Conservation (phyloP, 2,329 filamentous ascomycete genomes). For the Tolypocladium album region DNA sequence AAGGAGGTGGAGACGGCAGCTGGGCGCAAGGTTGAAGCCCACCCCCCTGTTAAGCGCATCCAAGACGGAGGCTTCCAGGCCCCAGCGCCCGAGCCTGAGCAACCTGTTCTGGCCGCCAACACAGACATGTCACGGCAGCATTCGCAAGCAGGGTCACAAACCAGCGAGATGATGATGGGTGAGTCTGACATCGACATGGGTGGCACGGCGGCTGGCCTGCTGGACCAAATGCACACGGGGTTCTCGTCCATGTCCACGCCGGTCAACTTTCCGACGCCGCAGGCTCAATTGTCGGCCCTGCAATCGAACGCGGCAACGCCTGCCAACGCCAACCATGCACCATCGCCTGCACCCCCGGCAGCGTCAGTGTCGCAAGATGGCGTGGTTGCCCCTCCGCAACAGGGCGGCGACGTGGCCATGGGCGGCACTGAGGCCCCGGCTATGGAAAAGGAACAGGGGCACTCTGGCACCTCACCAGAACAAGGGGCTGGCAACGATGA, state of each 20-base stretch:
- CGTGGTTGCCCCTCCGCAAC: conserved; percentile 9
- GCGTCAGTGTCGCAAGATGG: conserved; percentile 11
- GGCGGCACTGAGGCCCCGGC: conserved; percentile 34
- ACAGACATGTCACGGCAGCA: conserved; percentile 38
- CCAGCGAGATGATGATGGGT: conserved; percentile 44
- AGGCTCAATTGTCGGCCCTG: conserved; percentile 43
- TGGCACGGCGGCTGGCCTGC: conserved; percentile 50
- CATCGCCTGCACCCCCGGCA: conserved; percentile 28
- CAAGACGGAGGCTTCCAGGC: conserved; percentile 71
- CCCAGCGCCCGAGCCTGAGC: conserved; percentile 34
- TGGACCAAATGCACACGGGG: conserved; percentile 58
- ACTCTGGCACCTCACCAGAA: conserved; percentile 32
- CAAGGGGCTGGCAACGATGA: conserved; percentile 48
- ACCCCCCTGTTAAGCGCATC: conserved; percentile 57
- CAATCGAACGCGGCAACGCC: conserved; percentile 50
- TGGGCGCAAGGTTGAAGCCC: conserved; percentile 54
- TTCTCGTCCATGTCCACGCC: conserved; percentile 51
- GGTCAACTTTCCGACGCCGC: conserved; percentile 47
- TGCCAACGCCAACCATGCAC: conserved; percentile 29
- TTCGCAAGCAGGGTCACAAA: conserved; percentile 45
- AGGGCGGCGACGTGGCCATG: conserved; percentile 33
- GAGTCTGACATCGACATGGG: conserved; percentile 56
- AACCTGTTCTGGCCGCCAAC: conserved; percentile 13
- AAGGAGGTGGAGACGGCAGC: conserved; percentile 61
- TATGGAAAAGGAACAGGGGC: conserved; percentile 15